These are phyloP conservation scores for Boletus coccyginus DNA, from an alignment of 768 basidiomycete species.

Conservation along the genomic window DNA sequence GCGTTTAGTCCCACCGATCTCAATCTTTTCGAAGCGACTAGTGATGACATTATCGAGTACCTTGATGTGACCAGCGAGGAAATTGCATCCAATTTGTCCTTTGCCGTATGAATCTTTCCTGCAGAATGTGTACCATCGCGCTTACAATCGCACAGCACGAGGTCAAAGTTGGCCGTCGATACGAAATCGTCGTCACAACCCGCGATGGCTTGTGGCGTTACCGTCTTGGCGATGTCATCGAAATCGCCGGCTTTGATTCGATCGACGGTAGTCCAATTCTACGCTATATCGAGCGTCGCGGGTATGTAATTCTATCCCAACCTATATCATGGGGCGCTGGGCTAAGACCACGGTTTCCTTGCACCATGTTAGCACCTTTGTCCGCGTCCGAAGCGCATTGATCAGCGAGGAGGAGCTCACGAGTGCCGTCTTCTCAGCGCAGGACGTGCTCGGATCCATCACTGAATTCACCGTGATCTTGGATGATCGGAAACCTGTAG, in stretches of 20 bases:
- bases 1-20: conserved; percentile 6
- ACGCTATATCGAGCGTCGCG: conserved; percentile 19
- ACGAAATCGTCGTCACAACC: conserved; percentile 19
- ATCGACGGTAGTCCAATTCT: conserved; percentile 19
- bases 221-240: conserved; percentile 22
- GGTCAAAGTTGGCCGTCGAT: conserved; percentile 10
- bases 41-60: conserved; percentile 19
- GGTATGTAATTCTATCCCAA: conserved; percentile 5
- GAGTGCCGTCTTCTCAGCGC: conserved; percentile 9
- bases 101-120: conserved; percentile 7
- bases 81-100: conserved; percentile 7
- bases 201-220: conserved; percentile 25
- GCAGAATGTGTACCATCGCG: not conserved
- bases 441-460: conserved; percentile 10
- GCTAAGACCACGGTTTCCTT: not conserved
- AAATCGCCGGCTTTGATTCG: conserved; percentile 17
- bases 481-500: conserved; percentile 8
- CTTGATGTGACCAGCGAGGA: conserved; percentile 15
- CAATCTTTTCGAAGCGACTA: conserved; percentile 15
- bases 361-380: conserved; percentile 1
- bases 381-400: not conserved
- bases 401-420: conserved; percentile 14
- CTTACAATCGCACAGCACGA: conserved; percentile 14
- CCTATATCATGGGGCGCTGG: not conserved
- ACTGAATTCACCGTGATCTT: conserved; percentile 18